These are phyloP conservation scores for Cyclocybe aegerita DNA, from an alignment of 768 basidiomycete species.

Conservation along the genomic window DNA sequence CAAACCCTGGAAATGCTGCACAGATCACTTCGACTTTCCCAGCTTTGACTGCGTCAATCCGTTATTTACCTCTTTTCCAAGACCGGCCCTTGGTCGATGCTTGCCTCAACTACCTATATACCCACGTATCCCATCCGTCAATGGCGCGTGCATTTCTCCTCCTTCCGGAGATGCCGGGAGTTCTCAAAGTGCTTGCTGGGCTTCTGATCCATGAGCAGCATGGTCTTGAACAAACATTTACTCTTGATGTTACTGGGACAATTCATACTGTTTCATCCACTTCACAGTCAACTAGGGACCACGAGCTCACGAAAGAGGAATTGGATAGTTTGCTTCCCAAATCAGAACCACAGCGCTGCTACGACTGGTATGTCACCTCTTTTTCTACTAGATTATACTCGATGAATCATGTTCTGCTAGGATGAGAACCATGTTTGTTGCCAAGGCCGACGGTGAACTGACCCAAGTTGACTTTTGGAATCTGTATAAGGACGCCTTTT, in stretches of 20 bases:
- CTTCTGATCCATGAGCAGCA: constrained; percentile 69
- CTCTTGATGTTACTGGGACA: constrained; percentile 59
- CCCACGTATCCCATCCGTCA: constrained; percentile 69
- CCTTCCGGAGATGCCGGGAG: constrained; percentile 67
- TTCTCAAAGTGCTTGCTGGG: constrained; percentile 65
- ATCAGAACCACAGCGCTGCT: constrained; percentile 77
- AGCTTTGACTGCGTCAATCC: constrained; percentile 61
- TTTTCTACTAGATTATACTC: neutral
- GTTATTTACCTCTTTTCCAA: constrained; percentile 69
- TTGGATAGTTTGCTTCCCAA: constrained; percentile 54
- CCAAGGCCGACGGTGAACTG: constrained; percentile 74
- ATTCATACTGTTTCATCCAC: constrained; percentile 59
- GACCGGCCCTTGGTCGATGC: constrained; percentile 73
- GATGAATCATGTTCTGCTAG: constrained; percentile 35
- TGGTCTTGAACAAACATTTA: constrained; percentile 56
- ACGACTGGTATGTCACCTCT: constrained; percentile 62
- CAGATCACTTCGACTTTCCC: constrained; percentile 57
- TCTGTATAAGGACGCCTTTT: constrained; percentile 84
- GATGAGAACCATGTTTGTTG: constrained; percentile 90
- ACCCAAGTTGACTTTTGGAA: constrained; percentile 97
- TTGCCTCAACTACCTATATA: constrained; percentile 72
- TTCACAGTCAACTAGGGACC: constrained; percentile 47
- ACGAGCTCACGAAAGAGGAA: constrained; percentile 73
- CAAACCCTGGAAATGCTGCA: constrained; percentile 54
- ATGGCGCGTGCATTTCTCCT: constrained; percentile 79